Evolutionary conservation across 2,329 filamentous ascomycete species (phyloP), one percentile per base, ranked within the genome.

Genomic region (Exophiala spinifera): DNA sequence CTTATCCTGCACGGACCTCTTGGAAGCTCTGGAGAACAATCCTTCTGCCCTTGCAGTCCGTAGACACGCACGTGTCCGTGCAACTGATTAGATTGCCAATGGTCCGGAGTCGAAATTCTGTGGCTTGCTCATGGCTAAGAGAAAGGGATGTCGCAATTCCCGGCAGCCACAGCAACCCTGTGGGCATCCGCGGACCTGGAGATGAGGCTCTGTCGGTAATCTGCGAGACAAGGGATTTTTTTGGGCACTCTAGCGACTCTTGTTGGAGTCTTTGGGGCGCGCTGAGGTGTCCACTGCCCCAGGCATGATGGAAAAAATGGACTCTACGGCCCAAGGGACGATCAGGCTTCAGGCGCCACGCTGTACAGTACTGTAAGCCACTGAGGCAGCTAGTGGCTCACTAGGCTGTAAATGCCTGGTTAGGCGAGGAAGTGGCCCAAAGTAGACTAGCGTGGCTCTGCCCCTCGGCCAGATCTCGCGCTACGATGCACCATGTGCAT

Each of bases 191-290:
- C 19, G 17, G n/a, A n/a, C n/a, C n/a, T n/a, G n/a, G n/a, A 37
- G 46, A 13, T 51, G 48, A 44, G 48, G 25, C 15, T 25, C 14
- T 37, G 21, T 57, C 55, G 55, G 55, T 57, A 53, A 57, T 57
- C 55, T 53, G 55, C 55, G 50, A 42, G 17, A 25, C 13, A 31
- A 21, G 49, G 10, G 19, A 31, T 17, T 10, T 54, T 45, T n/a
- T n/a, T n/a, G n/a, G n/a, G n/a, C n/a, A n/a, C n/a, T n/a, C n/a
- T n/a, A n/a, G n/a, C n/a, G n/a, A n/a, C n/a, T n/a, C n/a, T n/a
- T n/a, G n/a, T n/a, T n/a, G n/a, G n/a, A 39, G 23, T 6, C 17
- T 15, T 17, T 19, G 10, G 21, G 39, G 39, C 39, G 17, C 21
- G 39, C 39, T 42, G 17, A 21, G 39, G 21, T 20, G n/a, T n/a